Percentiles rank a stretch among this genome's conserved stretches.
phyloP scores from a whole-genome alignment of 768 basidiomycete species.

The Trametes villosa region DNA sequence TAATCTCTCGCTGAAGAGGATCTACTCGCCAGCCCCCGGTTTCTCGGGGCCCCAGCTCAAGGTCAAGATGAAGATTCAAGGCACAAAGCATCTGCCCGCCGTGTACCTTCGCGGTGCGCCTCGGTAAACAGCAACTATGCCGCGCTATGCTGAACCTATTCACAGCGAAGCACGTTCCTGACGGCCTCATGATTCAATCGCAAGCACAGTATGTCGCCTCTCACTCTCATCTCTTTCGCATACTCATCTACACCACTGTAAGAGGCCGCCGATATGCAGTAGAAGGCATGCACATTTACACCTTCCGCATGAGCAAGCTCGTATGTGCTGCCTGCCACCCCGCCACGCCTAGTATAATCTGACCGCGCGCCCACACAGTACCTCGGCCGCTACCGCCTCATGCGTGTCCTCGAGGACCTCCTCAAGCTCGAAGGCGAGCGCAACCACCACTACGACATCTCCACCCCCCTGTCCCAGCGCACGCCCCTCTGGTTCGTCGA shows the following conservation, averaged over 20 bases:
- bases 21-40: slow-evolving; percentile 27
- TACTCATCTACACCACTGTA: slow-evolving; percentile 6
- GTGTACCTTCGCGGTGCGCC: slow-evolving; percentile 45
- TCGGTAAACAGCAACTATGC: background rate
- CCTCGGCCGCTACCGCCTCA: slow-evolving; percentile 53
- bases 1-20: slow-evolving; percentile 38
- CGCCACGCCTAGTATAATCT: too few species aligned
- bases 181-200: slow-evolving; percentile 39
- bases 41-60: slow-evolving; percentile 17
- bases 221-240: background rate
- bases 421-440: slow-evolving; percentile 35
- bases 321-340: slow-evolving; percentile 3
- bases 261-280: slow-evolving; percentile 52
- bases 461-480: slow-evolving; percentile 40
- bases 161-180: slow-evolving; percentile 34
- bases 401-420: slow-evolving; percentile 53
- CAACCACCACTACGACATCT: slow-evolving; percentile 4
- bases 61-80: slow-evolving; percentile 49
- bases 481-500: slow-evolving; percentile 56
- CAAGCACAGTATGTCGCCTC: slow-evolving; percentile 34
- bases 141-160: background rate
- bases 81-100: slow-evolving; percentile 45
- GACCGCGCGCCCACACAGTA: slow-evolving; percentile 35
- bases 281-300: slow-evolving; percentile 48
- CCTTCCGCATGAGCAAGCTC: slow-evolving; percentile 46